Percentiles rank a stretch among this genome's conserved stretches.
These are phyloP conservation scores for Yamadazyma insecticola DNA, from an alignment of 805 yeast species.

Conservation along the genomic window DNA sequence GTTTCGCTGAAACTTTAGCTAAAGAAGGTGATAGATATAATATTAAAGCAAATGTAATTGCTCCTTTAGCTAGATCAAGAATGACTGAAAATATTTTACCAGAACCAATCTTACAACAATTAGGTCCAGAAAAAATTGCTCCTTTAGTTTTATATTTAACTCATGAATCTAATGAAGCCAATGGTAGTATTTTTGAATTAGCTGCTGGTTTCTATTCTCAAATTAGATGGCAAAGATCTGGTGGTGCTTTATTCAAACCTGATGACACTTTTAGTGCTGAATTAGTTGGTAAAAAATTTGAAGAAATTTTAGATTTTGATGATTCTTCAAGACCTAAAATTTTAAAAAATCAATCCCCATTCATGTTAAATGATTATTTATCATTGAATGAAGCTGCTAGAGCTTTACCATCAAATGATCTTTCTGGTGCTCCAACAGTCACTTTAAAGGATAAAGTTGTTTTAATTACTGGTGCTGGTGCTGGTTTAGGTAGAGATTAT, in stretches of 20 bases:
- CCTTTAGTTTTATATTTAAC: constrained; percentile 82
- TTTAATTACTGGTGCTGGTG: constrained; percentile 91
- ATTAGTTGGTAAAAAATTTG: constrained; percentile 65
- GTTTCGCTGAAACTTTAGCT: constrained; percentile 90
- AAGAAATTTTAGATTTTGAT: constrained; percentile 58
- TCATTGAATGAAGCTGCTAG: constrained; percentile 50
- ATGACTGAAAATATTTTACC: constrained; percentile 93
- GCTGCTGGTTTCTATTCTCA: constrained; percentile 94
- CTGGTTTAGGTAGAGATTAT: constrained; percentile 90
- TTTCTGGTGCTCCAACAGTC: constrained; percentile 36
- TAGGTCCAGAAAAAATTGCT: constrained; percentile 86
- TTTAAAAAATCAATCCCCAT: constrained; percentile 60
- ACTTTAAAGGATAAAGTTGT: constrained; percentile 81
- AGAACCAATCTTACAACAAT: constrained; percentile 71
- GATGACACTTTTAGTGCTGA: constrained; percentile 79
- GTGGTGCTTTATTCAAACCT: constrained; percentile 81
- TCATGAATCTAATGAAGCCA: constrained; percentile 55
- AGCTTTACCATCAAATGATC: constrained; percentile 48
- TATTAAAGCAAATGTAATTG: constrained; percentile 81
- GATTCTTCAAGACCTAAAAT: constrained; percentile 48
- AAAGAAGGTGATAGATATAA: constrained; percentile 88
- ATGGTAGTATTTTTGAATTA: constrained; percentile 80
- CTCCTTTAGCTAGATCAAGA: constrained; percentile 92
- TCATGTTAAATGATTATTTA: constrained; percentile 65
- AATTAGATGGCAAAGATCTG: constrained; percentile 91